Conservation (phyloP, 495 filamentous ascomycete species). For the Penicillium samsonianum region DNA sequence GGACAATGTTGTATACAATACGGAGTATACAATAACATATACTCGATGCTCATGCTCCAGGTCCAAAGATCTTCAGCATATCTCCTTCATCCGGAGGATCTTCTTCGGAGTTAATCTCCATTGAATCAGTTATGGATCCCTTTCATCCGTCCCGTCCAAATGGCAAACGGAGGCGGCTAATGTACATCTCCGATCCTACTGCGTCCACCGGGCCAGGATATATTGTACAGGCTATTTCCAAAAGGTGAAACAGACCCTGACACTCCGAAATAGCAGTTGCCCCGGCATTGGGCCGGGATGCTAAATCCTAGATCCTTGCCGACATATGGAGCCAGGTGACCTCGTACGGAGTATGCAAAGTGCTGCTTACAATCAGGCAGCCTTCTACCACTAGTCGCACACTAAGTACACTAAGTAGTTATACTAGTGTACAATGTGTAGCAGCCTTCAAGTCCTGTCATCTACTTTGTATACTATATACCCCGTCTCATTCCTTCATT, state of each 20-base stretch:
- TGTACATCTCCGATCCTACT: neutral
- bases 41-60: neutral
- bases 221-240: neutral
- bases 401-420: neutral
- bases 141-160: neutral
- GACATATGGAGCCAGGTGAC: neutral
- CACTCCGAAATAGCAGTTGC: neutral
- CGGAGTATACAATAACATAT: neutral
- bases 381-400: neutral
- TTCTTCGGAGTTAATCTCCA: neutral
- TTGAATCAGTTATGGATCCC: neutral
- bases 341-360: neutral
- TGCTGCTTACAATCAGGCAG: neutral
- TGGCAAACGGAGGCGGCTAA: neutral
- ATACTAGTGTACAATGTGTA: neutral
- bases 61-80: neutral
- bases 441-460: neutral
- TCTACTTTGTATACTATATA: neutral
- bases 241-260: neutral
- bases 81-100: neutral
- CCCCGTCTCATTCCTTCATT: neutral
- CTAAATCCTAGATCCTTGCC: neutral
- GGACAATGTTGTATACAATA: too few relatives aligned
- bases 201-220: neutral
- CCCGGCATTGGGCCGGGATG: slow-evolving; percentile 2